Base-by-base conservation (phyloP, 2,329 filamentous ascomycete species). In the Samsoniella hepiali region DNA sequence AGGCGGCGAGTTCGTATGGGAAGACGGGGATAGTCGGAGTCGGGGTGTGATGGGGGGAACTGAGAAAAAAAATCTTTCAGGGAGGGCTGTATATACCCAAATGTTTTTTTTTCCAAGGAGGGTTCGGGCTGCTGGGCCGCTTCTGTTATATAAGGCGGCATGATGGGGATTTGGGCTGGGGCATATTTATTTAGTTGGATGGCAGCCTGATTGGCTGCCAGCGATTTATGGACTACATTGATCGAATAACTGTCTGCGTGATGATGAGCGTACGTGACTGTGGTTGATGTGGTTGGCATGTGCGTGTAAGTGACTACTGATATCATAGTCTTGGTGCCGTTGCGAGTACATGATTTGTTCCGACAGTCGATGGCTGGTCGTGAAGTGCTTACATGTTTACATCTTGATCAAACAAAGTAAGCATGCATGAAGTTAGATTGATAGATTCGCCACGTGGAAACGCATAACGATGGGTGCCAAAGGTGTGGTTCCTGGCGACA, bases 81-180 rank as follows among this genome's bases (percentile, higher is more conserved):
- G 38, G 22, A 38, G 53, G 55, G 40, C 49, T 63, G 59, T 62
- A 62, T 62, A 62, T 62, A 62, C 59, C 59, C 59, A 55, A 38
- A 27, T 40, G 40, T 38, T 47, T 40, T 59, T 59, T 45, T 22
- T 27, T 45, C 10, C 5, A 47, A 47, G 32, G 40, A 40, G 40
- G 40, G 50, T 38, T 55, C 36, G 31, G 38, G 42, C 40, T 29
- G 50, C 34, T 47, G 40, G 22, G 58, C 45, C 32, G 40, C 50
- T 55, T 51, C 22, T 63, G 45, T 54, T 58, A 58, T 53, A 55
- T 56, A 55, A 15, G 40, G 36, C 34, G 61, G 54, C 17, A 32
- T 38, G 22, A 40, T 34, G 59, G 50, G 40, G 49, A 9, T 29
- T 47, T n/a, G 9, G 32, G 32, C 22, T 36, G 44, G 11, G 29